Conservation (phyloP, 2,329 filamentous ascomycete species). For the Neopestalotiopsis rosae region DNA sequence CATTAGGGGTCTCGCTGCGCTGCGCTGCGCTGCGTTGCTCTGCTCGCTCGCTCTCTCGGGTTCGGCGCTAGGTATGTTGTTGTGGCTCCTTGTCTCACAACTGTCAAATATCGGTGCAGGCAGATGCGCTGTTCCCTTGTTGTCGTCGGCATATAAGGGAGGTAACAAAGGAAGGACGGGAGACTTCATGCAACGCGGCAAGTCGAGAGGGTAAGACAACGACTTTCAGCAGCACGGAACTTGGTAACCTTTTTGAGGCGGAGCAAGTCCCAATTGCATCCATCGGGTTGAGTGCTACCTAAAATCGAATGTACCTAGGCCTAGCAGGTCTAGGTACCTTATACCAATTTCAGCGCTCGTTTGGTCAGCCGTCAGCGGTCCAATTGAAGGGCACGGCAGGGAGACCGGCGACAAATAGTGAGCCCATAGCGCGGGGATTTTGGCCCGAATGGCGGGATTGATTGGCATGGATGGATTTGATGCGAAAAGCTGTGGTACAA, state of each 20-base stretch:
- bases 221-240: conserved; percentile 15
- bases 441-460: not conserved
- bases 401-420: not conserved
- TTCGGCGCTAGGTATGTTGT: not conserved
- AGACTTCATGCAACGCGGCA: conserved; percentile 3
- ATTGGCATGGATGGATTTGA: conserved; percentile 5
- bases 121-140: not conserved
- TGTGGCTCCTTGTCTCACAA: not conserved
- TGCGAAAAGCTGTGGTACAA: not conserved
- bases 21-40: not conserved
- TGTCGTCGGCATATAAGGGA: conserved; percentile 7
- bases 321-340: no score
- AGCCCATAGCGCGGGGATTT: conserved; percentile 5
- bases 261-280: not conserved
- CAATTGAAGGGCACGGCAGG: not conserved
- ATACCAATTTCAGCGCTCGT: not conserved
- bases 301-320: no score
- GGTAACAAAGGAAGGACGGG: not conserved
- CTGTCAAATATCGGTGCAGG: not conserved
- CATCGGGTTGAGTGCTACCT: conserved; percentile 1
- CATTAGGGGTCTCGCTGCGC: not conserved
- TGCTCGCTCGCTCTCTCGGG: not conserved
- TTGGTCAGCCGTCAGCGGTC: conserved; percentile 10
- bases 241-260: conserved; percentile 10
- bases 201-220: conserved; percentile 4